Percentiles rank a stretch among this genome's conserved stretches.
Evolutionary conservation across 306 rosid species (phyloP).

Genomic region (Begonia fuchsioides): DNA sequence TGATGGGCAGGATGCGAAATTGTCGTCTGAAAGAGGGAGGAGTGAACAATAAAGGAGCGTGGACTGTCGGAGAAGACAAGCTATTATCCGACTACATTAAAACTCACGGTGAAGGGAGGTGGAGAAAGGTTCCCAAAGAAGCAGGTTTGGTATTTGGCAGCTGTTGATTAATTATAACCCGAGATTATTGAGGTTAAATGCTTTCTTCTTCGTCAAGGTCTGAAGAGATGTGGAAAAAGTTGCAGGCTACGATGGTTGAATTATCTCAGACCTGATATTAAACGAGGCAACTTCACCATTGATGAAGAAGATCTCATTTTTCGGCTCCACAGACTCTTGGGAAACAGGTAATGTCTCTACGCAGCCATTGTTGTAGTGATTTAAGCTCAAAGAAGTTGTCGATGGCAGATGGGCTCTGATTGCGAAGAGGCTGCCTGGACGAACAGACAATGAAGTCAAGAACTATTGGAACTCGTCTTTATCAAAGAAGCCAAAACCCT

Average conservation of each 20-base stretch:
- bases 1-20: conserved; percentile 12
- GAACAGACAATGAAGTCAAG: conserved; percentile 27
- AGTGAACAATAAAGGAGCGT: conserved; percentile 20
- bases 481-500: conserved; percentile 6
- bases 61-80: conserved; percentile 28
- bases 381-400: too few relatives aligned
- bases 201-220: conserved; percentile 1
- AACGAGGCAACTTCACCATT: conserved; percentile 10
- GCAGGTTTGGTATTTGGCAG: conserved; percentile 14
- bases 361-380: too few relatives aligned
- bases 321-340: conserved; percentile 15
- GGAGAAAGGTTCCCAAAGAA: conserved; percentile 24
- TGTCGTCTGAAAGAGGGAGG: conserved; percentile 9
- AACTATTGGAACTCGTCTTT: conserved; percentile 23
- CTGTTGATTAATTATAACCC: too few relatives aligned
- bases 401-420: conserved; percentile 16
- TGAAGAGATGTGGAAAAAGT: conserved; percentile 14
- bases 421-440: conserved; percentile 22
- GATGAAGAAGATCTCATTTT: conserved; percentile 13
- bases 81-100: conserved; percentile 15
- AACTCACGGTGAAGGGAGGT: conserved; percentile 30
- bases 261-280: conserved; percentile 10
- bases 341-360: conserved; percentile 16
- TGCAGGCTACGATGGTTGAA: conserved; percentile 20
- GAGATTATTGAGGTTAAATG: neutral